Base-by-base conservation (phyloP, 2,329 filamentous ascomycete species). In the Phialemoniopsis sp. region DNA sequence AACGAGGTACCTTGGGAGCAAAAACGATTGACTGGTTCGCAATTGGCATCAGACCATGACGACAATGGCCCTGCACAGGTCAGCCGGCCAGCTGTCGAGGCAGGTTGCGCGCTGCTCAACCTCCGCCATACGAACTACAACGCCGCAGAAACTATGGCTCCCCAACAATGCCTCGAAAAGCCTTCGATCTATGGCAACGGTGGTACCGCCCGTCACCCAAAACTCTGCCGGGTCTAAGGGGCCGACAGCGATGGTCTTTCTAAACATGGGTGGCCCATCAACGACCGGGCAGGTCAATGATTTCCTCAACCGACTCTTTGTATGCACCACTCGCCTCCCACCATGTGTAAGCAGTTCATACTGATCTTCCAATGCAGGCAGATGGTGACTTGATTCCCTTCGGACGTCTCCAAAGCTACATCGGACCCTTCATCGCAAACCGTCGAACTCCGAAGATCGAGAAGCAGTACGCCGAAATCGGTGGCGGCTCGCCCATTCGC, bases 191-290 rank as follows among this genome's bases (percentile, higher is more conserved):
- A 64, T 76, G 50, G 84, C 83, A 21, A 85, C 80, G 13, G 70
- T 74, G 14, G 80, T 79, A 5, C 85, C 87, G 10, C 87, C 88
- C 8, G 88, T 93, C 16, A 90, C 87, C 0, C 88, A 94, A 60
- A 76, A 89, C 73, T 72, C 77, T 7, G 78, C 78, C 1, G 78
- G 76, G 12, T 76, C 74, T 32, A 51, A 87, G 57, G 91, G 91
- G 0, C 89, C 90, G 8, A 98, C 93, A 5, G 93, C 93, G 32
- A 97, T 98, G 81, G 93, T 98, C 13, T 96, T 98, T 57, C 80
- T 98, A 68, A 98, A 98, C 66, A 98, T 98, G 93, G 93, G 93
- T 44, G 93, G 93, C 1, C 93, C 93, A 4, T 87, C 88, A 2
- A 95, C 87, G 4, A 86, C 85, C 5, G 79, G 83, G 50, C 89